Conservation (phyloP, 768 basidiomycete genomes). For the Serendipita indica region DNA sequence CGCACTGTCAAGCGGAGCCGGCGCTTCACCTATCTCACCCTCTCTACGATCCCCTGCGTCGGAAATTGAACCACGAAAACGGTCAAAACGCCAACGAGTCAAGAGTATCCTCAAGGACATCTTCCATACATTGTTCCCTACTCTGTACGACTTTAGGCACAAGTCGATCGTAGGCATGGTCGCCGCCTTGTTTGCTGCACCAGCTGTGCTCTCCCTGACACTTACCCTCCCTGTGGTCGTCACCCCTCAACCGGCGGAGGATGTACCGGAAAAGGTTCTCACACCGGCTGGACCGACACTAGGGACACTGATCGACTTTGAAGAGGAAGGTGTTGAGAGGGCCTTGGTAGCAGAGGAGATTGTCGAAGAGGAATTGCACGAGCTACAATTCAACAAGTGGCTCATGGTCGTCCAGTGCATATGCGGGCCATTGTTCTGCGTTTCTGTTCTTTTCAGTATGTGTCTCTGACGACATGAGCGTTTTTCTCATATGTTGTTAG, state of each 20-base stretch:
- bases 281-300: slow-evolving; percentile 17
- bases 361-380: slow-evolving; percentile 52
- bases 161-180: slow-evolving; percentile 60
- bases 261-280: slow-evolving; percentile 23
- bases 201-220: slow-evolving; percentile 73
- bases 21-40: background rate
- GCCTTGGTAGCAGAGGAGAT: slow-evolving; percentile 61
- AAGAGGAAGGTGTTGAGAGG: slow-evolving; percentile 59
- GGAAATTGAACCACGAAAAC: slow-evolving; percentile 20
- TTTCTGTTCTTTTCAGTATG: slow-evolving; percentile 63
- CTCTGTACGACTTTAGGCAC: slow-evolving; percentile 52
- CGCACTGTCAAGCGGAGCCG: background rate
- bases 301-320: slow-evolving; percentile 47
- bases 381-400: slow-evolving; percentile 60
- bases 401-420: slow-evolving; percentile 73
- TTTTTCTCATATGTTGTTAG: slow-evolving; percentile 22
- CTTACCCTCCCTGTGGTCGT: slow-evolving; percentile 85
- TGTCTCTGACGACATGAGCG: slow-evolving; percentile 14
- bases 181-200: slow-evolving; percentile 66
- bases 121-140: slow-evolving; percentile 67
- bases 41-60: background rate
- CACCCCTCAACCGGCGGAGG: slow-evolving; percentile 31
- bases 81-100: slow-evolving; percentile 27
- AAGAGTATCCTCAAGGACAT: slow-evolving; percentile 27
- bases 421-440: slow-evolving; percentile 66